Evolutionary conservation across 1,284 basidiomycete species (phyloP).

Genomic region (Ganoderma sp.): DNA sequence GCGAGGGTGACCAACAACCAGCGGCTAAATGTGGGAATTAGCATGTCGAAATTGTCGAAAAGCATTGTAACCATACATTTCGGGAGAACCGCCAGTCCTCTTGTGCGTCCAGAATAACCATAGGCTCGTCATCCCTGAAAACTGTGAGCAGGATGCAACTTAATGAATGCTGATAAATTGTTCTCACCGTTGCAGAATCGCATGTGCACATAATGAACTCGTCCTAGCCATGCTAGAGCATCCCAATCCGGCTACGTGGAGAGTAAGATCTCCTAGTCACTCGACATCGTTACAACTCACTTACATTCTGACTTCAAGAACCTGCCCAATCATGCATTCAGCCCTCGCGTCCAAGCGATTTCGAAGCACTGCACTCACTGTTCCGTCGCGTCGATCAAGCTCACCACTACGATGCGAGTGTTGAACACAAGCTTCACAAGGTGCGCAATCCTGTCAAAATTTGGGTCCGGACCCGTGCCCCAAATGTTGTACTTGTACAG

Average conservation of each 20-base stretch:
- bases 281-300: constrained; percentile 30
- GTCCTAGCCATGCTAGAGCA: constrained; percentile 61
- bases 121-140: constrained; percentile 82
- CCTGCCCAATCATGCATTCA: constrained; percentile 41
- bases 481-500: constrained; percentile 87
- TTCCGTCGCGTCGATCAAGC: constrained; percentile 81
- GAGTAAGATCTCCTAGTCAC: not conserved
- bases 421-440: constrained; percentile 93
- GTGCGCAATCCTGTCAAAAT: constrained; percentile 91
- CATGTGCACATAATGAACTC: constrained; percentile 82
- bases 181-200: constrained; percentile 78
- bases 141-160: not conserved
- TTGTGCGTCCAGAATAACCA: constrained; percentile 80
- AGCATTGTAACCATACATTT: constrained; percentile 57
- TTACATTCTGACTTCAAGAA: constrained; percentile 87
- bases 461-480: constrained; percentile 83
- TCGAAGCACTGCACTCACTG: constrained; percentile 54
- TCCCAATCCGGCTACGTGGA: constrained; percentile 63
- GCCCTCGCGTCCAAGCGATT: constrained; percentile 19
- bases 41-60: constrained; percentile 8
- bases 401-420: constrained; percentile 84
- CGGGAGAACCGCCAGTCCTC: constrained; percentile 89
- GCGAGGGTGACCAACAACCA: constrained; percentile 70
- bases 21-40: constrained; percentile 58
- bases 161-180: not conserved